Evolutionary conservation across 1,284 basidiomycete species (phyloP), one percentile per base, ranked within the genome.

Genomic region (Leccinum griseonigrum): DNA sequence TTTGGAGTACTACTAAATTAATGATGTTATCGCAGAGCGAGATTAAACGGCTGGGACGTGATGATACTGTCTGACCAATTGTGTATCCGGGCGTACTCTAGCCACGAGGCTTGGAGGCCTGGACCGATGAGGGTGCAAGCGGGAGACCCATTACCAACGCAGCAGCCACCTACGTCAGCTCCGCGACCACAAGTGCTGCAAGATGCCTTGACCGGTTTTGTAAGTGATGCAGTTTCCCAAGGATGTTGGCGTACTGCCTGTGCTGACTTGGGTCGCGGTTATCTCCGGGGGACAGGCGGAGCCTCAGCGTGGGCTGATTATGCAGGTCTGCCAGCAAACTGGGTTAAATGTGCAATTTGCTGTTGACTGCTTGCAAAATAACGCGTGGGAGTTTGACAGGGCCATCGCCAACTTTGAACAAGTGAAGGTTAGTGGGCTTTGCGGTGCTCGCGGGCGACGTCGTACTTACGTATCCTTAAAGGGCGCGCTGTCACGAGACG

Each of bases 41-140:
- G 88, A 68, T 72, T 82, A 57, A 87, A 85, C 60, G 94, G 95
- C 18, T 99, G 96, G 96, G 89, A 93, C 40, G 91, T 95, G 66
- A 81, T 89, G 56, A 90, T 99, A 67, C 79, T 98, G 7, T 96
- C 94, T 26, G 97, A 99, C 74, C 88, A 92, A 68, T 84, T 93
- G 74, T 88, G 87, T 22, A 80, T 98, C 52, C 88, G 95, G 51
- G 85, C 83, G 26, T 97, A 94, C 75, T 92, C 94, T 7, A 91
- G 86, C 68, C 86, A 86, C 46, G 86, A 87, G 54, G 91, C 92
- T 1, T 97, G 91, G 91, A 79, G 75, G 65, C 81, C 84, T 38
- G 90, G 91, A 10, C 85, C 86, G 13, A 81, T 93, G 78, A 78
- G 83, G 28, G 86, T 91, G 10, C 87, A 91, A 64, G 79, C 78